These are phyloP conservation scores for Sugiyamaella pinicola DNA, from an alignment of 1,139 yeast genomes.

Conservation along the genomic window DNA sequence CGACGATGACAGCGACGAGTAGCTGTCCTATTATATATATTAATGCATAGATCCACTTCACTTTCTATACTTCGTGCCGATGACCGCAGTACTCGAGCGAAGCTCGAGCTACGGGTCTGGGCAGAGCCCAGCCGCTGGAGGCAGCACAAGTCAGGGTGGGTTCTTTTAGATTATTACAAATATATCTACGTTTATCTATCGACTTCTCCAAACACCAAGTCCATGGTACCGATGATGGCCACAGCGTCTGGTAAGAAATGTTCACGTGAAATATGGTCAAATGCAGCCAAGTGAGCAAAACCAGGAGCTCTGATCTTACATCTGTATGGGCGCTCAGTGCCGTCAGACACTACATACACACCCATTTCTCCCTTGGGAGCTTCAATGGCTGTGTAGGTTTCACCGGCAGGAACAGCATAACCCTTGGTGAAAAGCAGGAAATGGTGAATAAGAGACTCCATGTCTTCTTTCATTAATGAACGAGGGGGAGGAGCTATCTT, in stretches of 20 bases:
- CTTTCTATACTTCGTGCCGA: too few relatives aligned
- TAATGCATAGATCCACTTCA: constrained; percentile 11
- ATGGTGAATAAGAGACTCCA: constrained; percentile 91
- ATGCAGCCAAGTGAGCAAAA: constrained; percentile 85
- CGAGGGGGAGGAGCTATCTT: constrained; percentile 85
- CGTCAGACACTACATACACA: constrained; percentile 85
- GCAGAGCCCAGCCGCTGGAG: too few relatives aligned
- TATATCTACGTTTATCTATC: constrained; percentile 58
- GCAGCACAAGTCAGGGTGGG: too few relatives aligned
- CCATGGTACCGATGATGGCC: constrained; percentile 94
- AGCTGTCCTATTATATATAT: neutral
- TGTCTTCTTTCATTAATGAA: constrained; percentile 81
- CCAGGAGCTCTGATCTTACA: constrained; percentile 95
- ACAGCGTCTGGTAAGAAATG: constrained; percentile 91
- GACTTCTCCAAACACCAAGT: constrained; percentile 91
- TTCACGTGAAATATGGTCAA: constrained; percentile 83
- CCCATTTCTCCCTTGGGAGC: constrained; percentile 98
- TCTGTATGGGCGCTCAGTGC: constrained; percentile 87
- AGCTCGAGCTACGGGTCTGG: too few relatives aligned
- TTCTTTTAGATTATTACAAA: constrained; percentile 5
- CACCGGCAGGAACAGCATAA: constrained; percentile 86
- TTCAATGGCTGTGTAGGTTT: constrained; percentile 88
- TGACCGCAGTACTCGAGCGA: too few relatives aligned
- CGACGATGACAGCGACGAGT: constrained; percentile 18
- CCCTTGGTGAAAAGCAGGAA: constrained; percentile 87